These are phyloP conservation scores for Escovopsis weberi DNA, from an alignment of 2,329 filamentous ascomycete genomes.

Conservation along the genomic window DNA sequence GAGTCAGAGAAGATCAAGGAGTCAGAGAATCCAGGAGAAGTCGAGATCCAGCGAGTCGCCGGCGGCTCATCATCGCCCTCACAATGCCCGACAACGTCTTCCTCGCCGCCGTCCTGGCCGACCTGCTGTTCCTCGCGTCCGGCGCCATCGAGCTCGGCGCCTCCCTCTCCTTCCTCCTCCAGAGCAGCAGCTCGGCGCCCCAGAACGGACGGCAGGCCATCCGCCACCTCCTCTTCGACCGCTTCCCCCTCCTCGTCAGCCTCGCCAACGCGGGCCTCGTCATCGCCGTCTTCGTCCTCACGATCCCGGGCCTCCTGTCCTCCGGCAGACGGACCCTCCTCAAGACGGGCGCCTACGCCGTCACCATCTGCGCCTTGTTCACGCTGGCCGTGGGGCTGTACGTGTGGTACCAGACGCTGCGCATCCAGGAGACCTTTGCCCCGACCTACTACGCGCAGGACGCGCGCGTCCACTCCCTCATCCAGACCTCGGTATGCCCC, in stretches of 20 bases:
- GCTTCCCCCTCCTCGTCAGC: slow-evolving; percentile 41
- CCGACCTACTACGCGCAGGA: slow-evolving; percentile 46
- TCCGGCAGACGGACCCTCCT: slow-evolving; percentile 55
- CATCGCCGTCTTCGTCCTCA: slow-evolving; percentile 53
- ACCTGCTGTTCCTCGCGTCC: slow-evolving; percentile 36
- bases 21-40: no score
- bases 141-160: slow-evolving; percentile 42
- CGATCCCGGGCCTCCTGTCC: slow-evolving; percentile 57
- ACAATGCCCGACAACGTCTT: slow-evolving; percentile 42
- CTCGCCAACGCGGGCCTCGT: slow-evolving; percentile 60
- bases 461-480: slow-evolving; percentile 44
- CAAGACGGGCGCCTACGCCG: slow-evolving; percentile 51
- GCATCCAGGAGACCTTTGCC: slow-evolving; percentile 47
- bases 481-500: slow-evolving; percentile 51
- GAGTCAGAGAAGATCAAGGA: no score
- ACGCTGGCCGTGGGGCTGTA: slow-evolving; percentile 51
- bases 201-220: slow-evolving; percentile 33
- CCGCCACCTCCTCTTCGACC: slow-evolving; percentile 36
- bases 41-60: background rate
- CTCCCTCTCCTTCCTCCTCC: slow-evolving; percentile 35
- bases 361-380: slow-evolving; percentile 47
- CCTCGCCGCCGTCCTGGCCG: slow-evolving; percentile 30
- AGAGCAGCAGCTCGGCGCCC: slow-evolving; percentile 27
- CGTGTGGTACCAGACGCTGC: slow-evolving; percentile 61
- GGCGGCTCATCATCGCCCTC: background rate